These are phyloP conservation scores for Botryobasidium botryosum DNA, from an alignment of 768 basidiomycete species.

Conservation along the genomic window DNA sequence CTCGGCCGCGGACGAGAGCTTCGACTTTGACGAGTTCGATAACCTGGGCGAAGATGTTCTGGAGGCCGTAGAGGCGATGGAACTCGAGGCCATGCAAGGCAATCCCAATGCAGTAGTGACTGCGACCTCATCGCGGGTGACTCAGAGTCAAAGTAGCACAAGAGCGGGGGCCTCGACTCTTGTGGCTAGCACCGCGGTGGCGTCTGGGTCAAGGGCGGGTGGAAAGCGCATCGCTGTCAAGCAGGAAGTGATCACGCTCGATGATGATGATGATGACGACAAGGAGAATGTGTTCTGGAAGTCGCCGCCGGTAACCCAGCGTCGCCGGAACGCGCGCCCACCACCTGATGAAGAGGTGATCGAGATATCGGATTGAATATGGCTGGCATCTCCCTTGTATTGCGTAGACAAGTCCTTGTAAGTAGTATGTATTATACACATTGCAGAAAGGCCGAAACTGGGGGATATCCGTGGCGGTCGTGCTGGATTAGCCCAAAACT, in stretches of 20 bases:
- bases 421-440: too few species aligned
- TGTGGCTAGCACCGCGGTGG: not conserved
- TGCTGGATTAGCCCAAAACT: conserved; percentile 44
- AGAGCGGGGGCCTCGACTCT: not conserved
- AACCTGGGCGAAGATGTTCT: conserved; percentile 7
- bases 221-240: not conserved
- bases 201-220: not conserved
- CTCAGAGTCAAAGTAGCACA: not conserved
- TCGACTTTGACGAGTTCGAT: conserved; percentile 10
- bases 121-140: not conserved
- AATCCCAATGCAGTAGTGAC: not conserved
- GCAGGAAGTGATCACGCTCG: too few species aligned
- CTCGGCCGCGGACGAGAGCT: conserved; percentile 7
- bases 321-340: not conserved
- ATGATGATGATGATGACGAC: not conserved
- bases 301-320: not conserved
- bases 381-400: not conserved
- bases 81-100: conserved; percentile 1
- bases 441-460: too few species aligned
- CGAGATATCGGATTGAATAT: conserved; percentile 8
- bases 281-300: too few species aligned
- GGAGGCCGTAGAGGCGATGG: conserved; percentile 6
- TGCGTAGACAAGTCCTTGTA: not conserved
- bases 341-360: conserved; percentile 6
- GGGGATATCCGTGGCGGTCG: too few species aligned